A percentile compares a stretch with the other conserved stretches of the same genome.
Conservation (phyloP, 106 monocot species). For the Allium sativum region DNA sequence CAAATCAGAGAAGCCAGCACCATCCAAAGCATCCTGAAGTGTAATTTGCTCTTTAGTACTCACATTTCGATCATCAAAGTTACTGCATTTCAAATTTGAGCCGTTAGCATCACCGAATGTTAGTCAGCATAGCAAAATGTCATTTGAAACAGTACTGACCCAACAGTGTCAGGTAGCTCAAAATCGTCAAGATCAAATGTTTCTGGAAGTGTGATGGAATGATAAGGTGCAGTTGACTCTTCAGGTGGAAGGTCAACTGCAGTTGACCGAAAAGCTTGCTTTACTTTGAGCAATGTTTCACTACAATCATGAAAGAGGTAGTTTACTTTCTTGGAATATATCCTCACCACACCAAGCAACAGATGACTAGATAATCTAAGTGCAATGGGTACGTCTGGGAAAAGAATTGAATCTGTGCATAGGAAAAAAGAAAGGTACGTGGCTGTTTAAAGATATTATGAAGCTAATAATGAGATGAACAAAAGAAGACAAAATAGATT, state of each 20-base stretch:
- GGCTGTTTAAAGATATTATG: not conserved
- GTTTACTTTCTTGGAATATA: constrained; percentile 98
- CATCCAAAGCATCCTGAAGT: constrained; percentile 75
- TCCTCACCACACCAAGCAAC: constrained; percentile 97
- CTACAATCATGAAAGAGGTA: constrained; percentile 99
- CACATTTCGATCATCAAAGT: constrained; percentile 90
- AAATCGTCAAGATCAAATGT: constrained; percentile 99
- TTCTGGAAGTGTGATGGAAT: constrained; percentile 98
- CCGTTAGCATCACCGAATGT: not conserved
- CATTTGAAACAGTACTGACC: too few relatives aligned
- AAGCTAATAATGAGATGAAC: not conserved
- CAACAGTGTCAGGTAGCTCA: constrained; percentile 75
- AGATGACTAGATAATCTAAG: constrained; percentile 97
- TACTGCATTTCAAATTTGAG: constrained; percentile 27
- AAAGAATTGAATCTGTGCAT: constrained; percentile 92
- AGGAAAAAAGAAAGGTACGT: not conserved
- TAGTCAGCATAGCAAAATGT: too few relatives aligned
- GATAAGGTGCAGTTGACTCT: constrained; percentile 99
- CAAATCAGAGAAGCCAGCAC: constrained; percentile 49
- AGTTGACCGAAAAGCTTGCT: constrained; percentile 97
- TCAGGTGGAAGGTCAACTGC: constrained; percentile 97
- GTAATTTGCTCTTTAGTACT: constrained; percentile 99
- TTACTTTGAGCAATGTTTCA: constrained; percentile 90
- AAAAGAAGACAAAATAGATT: not conserved
- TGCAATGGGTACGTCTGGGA: constrained; percentile 94